Evolutionary conservation across 1,284 basidiomycete genomes (phyloP).

Genomic region (Sporisorium scitamineum): DNA sequence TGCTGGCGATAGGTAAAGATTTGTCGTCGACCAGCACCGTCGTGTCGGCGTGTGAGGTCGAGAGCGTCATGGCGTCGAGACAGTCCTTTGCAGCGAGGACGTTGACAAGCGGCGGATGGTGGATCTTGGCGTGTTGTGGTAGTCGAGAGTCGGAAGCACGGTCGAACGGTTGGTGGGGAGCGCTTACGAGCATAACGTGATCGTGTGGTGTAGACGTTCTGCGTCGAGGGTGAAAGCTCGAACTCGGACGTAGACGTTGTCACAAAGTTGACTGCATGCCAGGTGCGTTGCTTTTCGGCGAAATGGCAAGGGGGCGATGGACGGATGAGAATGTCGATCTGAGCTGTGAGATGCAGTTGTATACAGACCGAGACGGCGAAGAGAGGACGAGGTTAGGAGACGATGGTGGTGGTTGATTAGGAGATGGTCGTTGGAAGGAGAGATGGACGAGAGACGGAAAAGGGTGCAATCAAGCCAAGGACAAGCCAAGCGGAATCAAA

Average conservation of each 20-base stretch:
- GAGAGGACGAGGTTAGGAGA: background rate
- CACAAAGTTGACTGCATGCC: constrained; percentile 40
- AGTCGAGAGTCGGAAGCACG: constrained; percentile 24
- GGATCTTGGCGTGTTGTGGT: constrained; percentile 13
- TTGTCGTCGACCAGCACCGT: constrained; percentile 22
- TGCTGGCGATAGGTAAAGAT: constrained; percentile 10
- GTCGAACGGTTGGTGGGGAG: constrained; percentile 23
- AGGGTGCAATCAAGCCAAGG: constrained; percentile 1
- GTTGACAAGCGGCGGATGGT: constrained; percentile 7
- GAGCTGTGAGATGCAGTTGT: background rate
- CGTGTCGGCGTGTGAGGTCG: constrained; percentile 29
- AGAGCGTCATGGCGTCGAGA: constrained; percentile 33
- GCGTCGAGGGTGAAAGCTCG: constrained; percentile 12
- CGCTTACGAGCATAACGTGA: constrained; percentile 45
- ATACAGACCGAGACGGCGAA: background rate
- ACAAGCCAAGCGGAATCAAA: background rate
- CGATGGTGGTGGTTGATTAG: background rate
- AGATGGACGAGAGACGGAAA: constrained; percentile 2
- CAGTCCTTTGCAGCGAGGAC: constrained; percentile 4
- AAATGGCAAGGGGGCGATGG: background rate
- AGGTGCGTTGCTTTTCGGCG: no score
- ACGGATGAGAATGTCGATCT: background rate
- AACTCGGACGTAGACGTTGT: constrained; percentile 26
- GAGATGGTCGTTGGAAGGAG: background rate
- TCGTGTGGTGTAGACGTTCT: background rate